phyloP scores from a whole-genome alignment of 169 alveolate species.

The Cryptosporidium baileyi region DNA sequence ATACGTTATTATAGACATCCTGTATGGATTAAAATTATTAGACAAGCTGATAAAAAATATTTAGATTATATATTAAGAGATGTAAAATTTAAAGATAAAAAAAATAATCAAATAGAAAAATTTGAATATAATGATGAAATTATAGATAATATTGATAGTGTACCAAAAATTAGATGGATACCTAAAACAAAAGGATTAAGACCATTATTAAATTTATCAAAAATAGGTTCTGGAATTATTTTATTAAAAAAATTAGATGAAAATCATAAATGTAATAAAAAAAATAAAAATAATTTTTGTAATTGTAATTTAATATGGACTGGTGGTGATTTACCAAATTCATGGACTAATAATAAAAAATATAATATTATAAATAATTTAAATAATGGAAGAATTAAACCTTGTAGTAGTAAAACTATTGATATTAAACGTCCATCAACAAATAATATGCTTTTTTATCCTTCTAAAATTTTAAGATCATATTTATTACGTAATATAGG shows the following conservation, averaged over 20 bases:
- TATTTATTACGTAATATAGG: background rate
- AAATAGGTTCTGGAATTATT: slow-evolving; percentile 36
- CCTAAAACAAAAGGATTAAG: slow-evolving; percentile 55
- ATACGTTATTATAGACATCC: slow-evolving; percentile 54
- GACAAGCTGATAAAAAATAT: slow-evolving; percentile 48
- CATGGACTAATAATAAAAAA: background rate
- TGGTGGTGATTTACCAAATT: background rate
- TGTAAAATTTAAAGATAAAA: background rate
- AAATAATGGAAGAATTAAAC: background rate
- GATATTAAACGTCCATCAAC: slow-evolving; percentile 46
- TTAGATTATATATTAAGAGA: slow-evolving; percentile 1
- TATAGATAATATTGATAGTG: background rate
- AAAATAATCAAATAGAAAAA: background rate
- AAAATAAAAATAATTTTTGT: background rate
- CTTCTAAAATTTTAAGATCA: slow-evolving; percentile 42
- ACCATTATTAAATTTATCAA: slow-evolving; percentile 46
- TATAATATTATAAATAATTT: background rate
- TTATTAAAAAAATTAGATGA: background rate
- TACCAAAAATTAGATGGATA: slow-evolving; percentile 60
- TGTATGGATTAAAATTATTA: slow-evolving; percentile 51
- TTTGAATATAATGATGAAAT: background rate
- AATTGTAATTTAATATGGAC: slow-evolving; percentile 9
- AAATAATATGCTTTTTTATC: slow-evolving; percentile 30
- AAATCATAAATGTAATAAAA: background rate
- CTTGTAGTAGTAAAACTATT: slow-evolving; percentile 21